Evolutionary conservation across 768 basidiomycete species (phyloP).

Genomic region (Termitomyces bulborhizus): DNA sequence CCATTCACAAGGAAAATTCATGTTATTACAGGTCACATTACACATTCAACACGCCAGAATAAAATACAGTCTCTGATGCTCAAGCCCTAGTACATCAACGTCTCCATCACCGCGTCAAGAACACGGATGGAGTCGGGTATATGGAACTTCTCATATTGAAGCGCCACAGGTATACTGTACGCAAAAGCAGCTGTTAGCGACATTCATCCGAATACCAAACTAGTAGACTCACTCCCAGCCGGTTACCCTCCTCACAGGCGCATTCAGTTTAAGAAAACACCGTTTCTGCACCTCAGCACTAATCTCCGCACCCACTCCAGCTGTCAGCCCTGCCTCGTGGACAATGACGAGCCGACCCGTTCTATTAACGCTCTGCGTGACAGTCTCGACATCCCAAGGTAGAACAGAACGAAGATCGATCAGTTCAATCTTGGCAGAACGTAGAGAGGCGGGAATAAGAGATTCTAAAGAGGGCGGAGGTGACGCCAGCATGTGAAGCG

Average conservation of each 20-base stretch:
- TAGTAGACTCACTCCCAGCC: slow-evolving; percentile 84
- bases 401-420: slow-evolving; percentile 88
- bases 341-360: slow-evolving; percentile 86
- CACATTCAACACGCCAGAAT: not conserved
- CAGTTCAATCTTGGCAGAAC: slow-evolving; percentile 73
- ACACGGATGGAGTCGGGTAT: slow-evolving; percentile 84
- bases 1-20: not conserved
- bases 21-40: not conserved
- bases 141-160: slow-evolving; percentile 90
- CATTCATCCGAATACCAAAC: not conserved
- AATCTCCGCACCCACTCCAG: slow-evolving; percentile 87
- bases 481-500: slow-evolving; percentile 63
- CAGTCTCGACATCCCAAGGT: slow-evolving; percentile 81
- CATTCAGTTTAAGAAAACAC: slow-evolving; percentile 83
- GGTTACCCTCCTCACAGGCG: slow-evolving; percentile 80
- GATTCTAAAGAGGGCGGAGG: slow-evolving; percentile 60
- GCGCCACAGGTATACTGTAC: slow-evolving; percentile 68
- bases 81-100: slow-evolving; percentile 52
- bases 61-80: not conserved
- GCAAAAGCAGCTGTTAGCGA: not conserved
- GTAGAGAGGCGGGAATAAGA: slow-evolving; percentile 59
- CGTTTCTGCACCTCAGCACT: slow-evolving; percentile 86
- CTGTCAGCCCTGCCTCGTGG: slow-evolving; percentile 86
- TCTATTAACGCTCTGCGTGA: slow-evolving; percentile 76
- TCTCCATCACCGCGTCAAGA: slow-evolving; percentile 79